Evolutionary conservation across 306 rosid species (phyloP).

Genomic region (Leucaena leucocephala): DNA sequence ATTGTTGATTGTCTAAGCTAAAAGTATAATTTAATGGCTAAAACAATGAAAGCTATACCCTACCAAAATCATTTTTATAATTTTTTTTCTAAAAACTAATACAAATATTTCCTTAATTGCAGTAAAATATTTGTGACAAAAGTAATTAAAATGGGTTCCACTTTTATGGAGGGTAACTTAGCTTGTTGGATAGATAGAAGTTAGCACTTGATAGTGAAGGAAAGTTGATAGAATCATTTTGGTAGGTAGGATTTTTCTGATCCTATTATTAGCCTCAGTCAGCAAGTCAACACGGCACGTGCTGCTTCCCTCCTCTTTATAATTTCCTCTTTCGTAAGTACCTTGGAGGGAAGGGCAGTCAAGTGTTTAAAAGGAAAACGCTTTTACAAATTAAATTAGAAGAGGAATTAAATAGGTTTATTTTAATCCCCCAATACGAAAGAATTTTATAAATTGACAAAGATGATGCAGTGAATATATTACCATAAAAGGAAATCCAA

Average conservation of each 20-base stretch:
- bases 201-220: background rate
- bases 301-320: constrained; percentile 5
- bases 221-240: constrained; percentile 16
- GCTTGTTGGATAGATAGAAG: background rate
- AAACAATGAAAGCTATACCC: too few species aligned
- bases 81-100: too few species aligned
- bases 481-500: constrained; percentile 33
- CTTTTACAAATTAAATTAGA: background rate
- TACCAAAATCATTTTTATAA: too few species aligned
- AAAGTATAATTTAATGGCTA: too few species aligned
- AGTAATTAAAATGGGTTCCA: constrained; percentile 7
- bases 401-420: background rate
- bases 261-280: constrained; percentile 18
- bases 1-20: too few species aligned
- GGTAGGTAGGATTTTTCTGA: constrained; percentile 27
- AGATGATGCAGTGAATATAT: constrained; percentile 35
- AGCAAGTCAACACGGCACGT: constrained; percentile 41
- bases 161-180: constrained; percentile 11
- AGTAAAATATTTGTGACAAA: background rate
- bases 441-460: constrained; percentile 11
- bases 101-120: too few species aligned
- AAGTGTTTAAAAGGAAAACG: background rate
- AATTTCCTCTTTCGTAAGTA: constrained; percentile 29
- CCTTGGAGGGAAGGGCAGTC: background rate
- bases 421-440: constrained; percentile 8